Evolutionary conservation across 2,329 filamentous ascomycete species (phyloP), one percentile per base, ranked within the genome.

Genomic region (Penicillium griseofulvum): DNA sequence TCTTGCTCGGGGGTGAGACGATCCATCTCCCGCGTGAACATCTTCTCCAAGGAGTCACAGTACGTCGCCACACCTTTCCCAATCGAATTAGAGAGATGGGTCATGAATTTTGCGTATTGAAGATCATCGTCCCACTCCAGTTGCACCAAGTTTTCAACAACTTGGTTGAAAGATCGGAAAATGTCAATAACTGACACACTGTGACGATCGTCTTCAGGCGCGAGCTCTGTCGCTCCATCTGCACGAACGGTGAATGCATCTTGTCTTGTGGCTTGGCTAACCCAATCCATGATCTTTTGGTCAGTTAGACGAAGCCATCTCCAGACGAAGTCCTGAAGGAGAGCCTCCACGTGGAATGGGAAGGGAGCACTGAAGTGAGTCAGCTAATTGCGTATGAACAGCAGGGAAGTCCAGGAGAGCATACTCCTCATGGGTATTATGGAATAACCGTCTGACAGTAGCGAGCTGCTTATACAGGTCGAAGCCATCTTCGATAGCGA

Each of bases 91-190:
- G 92, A 87, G 16, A 97, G 79, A 2, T 91, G 86, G 16, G 94
- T 99, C 92, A 97, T 97, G 75, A 99, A 99, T 59, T 92, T 91
- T 37, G 94, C 93, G 70, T 96, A 90, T 62, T 96, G 92, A 36
- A 96, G 81, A 67, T 96, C 90, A 70, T 97, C 91, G 61, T 91
- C 88, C 94, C 94, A 99, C 57, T 92, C 86, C 11, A 99, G 81
- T 63, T 90, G 81, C 51, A 90, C 86, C 52, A 99, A 85, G 66
- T 95, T 90, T 60, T 97, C 89, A 34, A 95, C 86, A 17, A 89
- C 90, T 74, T 97, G 90, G 66, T 92, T 95, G 80, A 97, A 97
- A 1, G 95, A 87, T 65, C 89, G 87, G 77, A 97, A 97, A 41
- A 96, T 86, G 71, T 99, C 94, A 59, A 97, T 89, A 8, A 96